Evolutionary conservation across 768 basidiomycete species (phyloP), one percentile per base, ranked within the genome.

Genomic region (Cantharellus anzutake): DNA sequence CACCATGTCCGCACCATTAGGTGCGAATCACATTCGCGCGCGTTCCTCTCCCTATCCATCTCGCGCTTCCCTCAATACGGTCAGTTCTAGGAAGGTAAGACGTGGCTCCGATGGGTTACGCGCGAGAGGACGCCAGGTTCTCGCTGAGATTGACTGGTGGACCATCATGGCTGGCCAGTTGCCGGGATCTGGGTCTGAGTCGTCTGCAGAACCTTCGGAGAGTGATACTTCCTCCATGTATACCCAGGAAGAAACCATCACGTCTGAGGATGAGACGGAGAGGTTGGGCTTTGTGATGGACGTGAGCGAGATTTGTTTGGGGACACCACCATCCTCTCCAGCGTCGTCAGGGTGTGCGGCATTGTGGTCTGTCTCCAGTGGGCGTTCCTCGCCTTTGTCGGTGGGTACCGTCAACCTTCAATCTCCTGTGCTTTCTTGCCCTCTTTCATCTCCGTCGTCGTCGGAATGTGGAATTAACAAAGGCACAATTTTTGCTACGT

Each of bases 111-210:
- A 48, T 29, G 29, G 44, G 11, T 11, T 29, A 11, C 11, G 44
- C 11, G 44, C 44, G 44, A 11, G 29, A 11, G 44, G 52, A 14
- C 52, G 52, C 11, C 52, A 55, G 52, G 52, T 55, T 7, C 52
- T 55, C 52, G 52, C 11, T 37, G 52, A 55, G 35, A 55, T 55
- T 37, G 52, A 55, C 52, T 55, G 52, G 52, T 55, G 52, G 52
- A 55, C 52, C 11, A 55, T 55, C 52, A 55, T 55, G 52, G 52
- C 52, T 37, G 52, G 52, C 35, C 52, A 55, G 38, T 37, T 55
- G 11, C 52, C 52, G 11, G 20, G 20, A 29, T 29, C 20, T 29
- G 20, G 20, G 20, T 29, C 20, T 29, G 11, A 29, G 11, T 11
- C 11, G 11, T 48, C 44, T 11, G 11, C 11, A 11, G 44, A 48